Conservation (phyloP, 495 filamentous ascomycete species). For the Choiromyces venosus region DNA sequence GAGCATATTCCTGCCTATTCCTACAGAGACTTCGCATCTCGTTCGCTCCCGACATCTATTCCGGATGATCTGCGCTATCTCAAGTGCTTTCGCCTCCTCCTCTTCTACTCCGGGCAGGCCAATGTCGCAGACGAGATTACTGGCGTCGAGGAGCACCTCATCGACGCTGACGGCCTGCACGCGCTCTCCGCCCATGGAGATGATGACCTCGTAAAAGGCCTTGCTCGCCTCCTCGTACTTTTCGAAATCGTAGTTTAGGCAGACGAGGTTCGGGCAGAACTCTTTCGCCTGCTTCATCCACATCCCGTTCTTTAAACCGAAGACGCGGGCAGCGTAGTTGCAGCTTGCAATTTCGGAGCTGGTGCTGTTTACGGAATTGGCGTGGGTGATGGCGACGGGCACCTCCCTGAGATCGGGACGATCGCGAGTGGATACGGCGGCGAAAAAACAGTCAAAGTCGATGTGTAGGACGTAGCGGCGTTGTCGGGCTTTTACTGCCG, state of each 20-base stretch:
- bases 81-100: constrained; percentile 75
- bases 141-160: constrained; percentile 55
- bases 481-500: constrained; percentile 36
- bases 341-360: constrained; percentile 96
- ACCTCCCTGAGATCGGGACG: constrained; percentile 76
- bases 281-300: constrained; percentile 91
- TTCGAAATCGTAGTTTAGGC: constrained; percentile 87
- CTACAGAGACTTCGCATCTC: constrained; percentile 72
- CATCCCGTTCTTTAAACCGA: constrained; percentile 93
- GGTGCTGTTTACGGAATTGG: constrained; percentile 54
- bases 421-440: constrained; percentile 69
- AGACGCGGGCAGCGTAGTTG: constrained; percentile 83
- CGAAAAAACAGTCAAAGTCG: constrained; percentile 97
- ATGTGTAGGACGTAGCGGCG: constrained; percentile 88
- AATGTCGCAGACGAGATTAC: constrained; percentile 46
- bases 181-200: constrained; percentile 61
- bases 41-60: constrained; percentile 65
- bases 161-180: constrained; percentile 91
- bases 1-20: constrained; percentile 85
- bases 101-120: constrained; percentile 61
- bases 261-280: constrained; percentile 75
- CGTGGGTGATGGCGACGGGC: constrained; percentile 84
- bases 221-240: constrained; percentile 89
- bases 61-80: constrained; percentile 63
- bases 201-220: constrained; percentile 76